Percentiles rank a stretch among this genome's conserved stretches.
These are phyloP conservation scores for Vigna trinervia DNA, from an alignment of 306 rosid genomes.

Conservation along the genomic window DNA sequence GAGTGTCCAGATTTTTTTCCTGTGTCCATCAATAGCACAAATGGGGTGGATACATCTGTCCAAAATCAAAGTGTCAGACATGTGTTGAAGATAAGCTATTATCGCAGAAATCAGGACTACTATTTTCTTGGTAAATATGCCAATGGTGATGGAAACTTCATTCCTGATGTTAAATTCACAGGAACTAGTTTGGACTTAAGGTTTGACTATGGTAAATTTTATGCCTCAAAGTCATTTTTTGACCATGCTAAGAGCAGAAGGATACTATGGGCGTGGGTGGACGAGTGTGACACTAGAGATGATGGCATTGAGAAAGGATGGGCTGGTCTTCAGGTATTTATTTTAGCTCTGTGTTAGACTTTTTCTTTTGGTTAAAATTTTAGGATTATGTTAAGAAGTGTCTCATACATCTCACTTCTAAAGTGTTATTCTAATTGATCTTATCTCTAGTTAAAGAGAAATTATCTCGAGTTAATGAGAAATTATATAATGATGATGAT, in stretches of 20 bases:
- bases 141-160: constrained; percentile 43
- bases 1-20: constrained; percentile 18
- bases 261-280: constrained; percentile 59
- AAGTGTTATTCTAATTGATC: too few species aligned
- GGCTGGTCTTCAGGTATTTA: constrained; percentile 77
- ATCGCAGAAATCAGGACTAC: constrained; percentile 32
- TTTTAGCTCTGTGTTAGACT: not conserved
- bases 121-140: constrained; percentile 59
- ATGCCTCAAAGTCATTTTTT: constrained; percentile 67
- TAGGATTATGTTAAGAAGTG: too few species aligned
- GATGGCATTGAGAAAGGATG: constrained; percentile 68
- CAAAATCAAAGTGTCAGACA: constrained; percentile 43
- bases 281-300: constrained; percentile 48
- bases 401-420: too few species aligned
- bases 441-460: rapidly evolving
- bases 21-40: constrained; percentile 7
- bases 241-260: constrained; percentile 58
- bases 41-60: constrained; percentile 57
- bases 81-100: constrained; percentile 60
- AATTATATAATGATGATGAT: too few species aligned
- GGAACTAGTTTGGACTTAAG: constrained; percentile 50
- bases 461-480: too few species aligned
- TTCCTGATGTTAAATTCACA: constrained; percentile 45
- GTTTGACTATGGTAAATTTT: constrained; percentile 64
- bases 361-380: not conserved